Base-by-base conservation (phyloP, 208 protist genomes). In the Acanthamoeba lenticulata region DNA sequence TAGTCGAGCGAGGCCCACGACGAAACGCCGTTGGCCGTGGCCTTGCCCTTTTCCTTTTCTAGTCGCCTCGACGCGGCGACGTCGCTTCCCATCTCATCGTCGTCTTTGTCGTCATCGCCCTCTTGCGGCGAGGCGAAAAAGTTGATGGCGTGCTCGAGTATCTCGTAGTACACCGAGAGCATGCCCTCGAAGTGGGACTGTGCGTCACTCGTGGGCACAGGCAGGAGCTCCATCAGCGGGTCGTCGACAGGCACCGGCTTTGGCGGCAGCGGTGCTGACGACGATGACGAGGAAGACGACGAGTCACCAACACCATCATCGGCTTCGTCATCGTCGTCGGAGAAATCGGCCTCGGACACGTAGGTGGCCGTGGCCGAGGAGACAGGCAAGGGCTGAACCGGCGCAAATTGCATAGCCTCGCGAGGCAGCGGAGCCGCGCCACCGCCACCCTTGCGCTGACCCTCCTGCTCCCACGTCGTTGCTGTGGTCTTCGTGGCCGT, bases 91-190 rank as follows among this genome's bases (percentile, higher is more conserved):
- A 6, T 83, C 36, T 4, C 27, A 3, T 47, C 44, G 24, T 49
- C 21, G 36, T 83, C 40, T 6, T 83, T 29, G 17, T 11, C 45
- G n/a, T 85, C n/a, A 6, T 69, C 15, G 67, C 29, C 69, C 32
- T 92, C 88, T 34, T 47, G 29, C 2, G 38, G 24, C n/a, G 60
- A 24, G 11, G 40, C 44, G 44, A 92, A 57, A 42, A 92, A 92
- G 15, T 52, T 92, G 57, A 92, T 92, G 38, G 88, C 42, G 88
- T 92, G 88, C 60, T 92, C 88, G 19, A 69, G 38, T 2, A 77
- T 92, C 45, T 92, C 88, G 60, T 77, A 92, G 65, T 77, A 92
- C 29, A 92, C n/a, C 11, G 88, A 69, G 1, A 92, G n/a, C 88
- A 92, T 40, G 29, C 29, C 17, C 47, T 92, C 88, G 45, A 69